Base-by-base conservation (phyloP, 257 asterid species). In the Osmanthus fragrans region DNA sequence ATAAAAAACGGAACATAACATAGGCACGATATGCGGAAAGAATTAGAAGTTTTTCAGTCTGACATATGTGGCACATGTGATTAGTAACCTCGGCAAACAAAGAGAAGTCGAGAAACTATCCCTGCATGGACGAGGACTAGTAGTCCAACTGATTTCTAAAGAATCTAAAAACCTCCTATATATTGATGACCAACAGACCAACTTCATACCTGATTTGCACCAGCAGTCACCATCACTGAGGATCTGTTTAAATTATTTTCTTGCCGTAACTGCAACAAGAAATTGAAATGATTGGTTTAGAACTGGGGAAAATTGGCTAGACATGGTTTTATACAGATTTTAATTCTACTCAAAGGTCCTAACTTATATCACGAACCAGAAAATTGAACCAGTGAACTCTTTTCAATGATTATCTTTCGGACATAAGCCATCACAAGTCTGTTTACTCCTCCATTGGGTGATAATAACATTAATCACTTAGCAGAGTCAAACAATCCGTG, bases 201-300 rank as follows among this genome's bases (percentile, higher is more conserved):
- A 29, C 9, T 25, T 34, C 81, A 60, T 80, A 93, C 98, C 98
- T 96, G 99, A 88, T 96, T 96, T 58, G 99, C 99, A 42, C 99
- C 99, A 54, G 99, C 98, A 79, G 99, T 96, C 81, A 96, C 98
- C 98, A 96, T 96, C 80, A 96, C 98, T 0, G 97, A 90, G 76
- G 98, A 93, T 76, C 92, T 93, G 60, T 81, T 77, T 63, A 95
- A 70, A 58, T 88, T 87, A 82, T 95, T 95, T 84, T 96, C 99
- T 60, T 80, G 58, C 19, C 70, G 80, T 81, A 93, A 82, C 99
- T 93, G 96, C 77, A 81, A 76, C 65, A 71, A 39, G 72, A 71
- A 68, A 76, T 37, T 18, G 16, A 78, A 25, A 40, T 54, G 29
- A n/a, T n/a, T 21, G 36, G 36, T 76, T 81, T 71, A 23, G 65